These are phyloP conservation scores for Breviolum minutum DNA, from an alignment of 73 alveolate species.

Conservation along the genomic window DNA sequence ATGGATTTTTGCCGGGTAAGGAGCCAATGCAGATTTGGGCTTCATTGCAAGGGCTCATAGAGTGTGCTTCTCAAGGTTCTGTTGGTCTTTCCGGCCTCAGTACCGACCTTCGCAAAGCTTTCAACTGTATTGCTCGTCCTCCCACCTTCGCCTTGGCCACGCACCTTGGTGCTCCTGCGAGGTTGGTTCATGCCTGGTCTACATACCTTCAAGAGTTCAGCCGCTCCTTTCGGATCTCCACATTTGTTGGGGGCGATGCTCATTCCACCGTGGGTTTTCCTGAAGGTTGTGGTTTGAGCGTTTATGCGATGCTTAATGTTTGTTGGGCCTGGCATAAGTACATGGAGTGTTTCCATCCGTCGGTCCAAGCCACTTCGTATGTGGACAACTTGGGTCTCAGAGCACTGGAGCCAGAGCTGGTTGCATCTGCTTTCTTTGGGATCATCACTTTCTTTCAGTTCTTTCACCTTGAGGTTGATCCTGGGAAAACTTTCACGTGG, in stretches of 20 bases:
- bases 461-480: neutral
- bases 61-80: neutral
- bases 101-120: neutral
- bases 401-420: neutral
- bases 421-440: neutral
- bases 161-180: neutral
- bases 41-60: neutral
- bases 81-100: neutral
- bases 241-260: neutral
- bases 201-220: neutral
- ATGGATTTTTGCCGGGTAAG: neutral
- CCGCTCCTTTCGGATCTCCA: neutral
- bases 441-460: neutral
- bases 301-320: neutral
- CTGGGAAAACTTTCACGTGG: neutral
- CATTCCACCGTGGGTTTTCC: neutral
- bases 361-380: neutral
- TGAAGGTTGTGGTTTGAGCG: conserved; percentile 2
- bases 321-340: neutral
- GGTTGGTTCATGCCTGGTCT: neutral
- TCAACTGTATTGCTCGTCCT: neutral
- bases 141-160: neutral
- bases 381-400: neutral
- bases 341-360: neutral
- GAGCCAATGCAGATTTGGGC: neutral